These are phyloP conservation scores for Somion occarium DNA, from an alignment of 1,284 basidiomycete species.

Conservation along the genomic window DNA sequence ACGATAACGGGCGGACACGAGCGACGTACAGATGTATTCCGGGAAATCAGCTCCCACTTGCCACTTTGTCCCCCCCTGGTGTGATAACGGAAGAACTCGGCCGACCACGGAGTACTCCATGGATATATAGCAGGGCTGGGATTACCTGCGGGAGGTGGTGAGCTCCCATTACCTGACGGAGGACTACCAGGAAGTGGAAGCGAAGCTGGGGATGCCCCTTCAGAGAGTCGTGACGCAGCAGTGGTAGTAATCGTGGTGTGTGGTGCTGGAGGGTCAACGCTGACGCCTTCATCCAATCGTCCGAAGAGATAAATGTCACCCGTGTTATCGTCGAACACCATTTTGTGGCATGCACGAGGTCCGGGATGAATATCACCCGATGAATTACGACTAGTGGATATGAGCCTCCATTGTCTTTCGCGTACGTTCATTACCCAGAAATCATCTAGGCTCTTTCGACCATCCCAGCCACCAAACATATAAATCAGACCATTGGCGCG, in stretches of 20 bases:
- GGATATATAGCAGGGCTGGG: not conserved
- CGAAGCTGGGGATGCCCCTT: not conserved
- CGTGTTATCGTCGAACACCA: constrained; percentile 70
- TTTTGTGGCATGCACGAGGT: constrained; percentile 77
- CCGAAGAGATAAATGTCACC: constrained; percentile 73
- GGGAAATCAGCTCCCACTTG: constrained; percentile 63
- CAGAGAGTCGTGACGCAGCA: not conserved
- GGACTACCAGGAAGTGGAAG: not conserved
- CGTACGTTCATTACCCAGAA: constrained; percentile 74
- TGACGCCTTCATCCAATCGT: constrained; percentile 49
- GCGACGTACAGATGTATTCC: constrained; percentile 54
- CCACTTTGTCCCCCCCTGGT: constrained; percentile 54
- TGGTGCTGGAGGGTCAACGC: not conserved
- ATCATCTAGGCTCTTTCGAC: constrained; percentile 68
- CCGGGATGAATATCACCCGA: constrained; percentile 61
- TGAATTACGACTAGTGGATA: constrained; percentile 51
- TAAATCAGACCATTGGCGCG: constrained; percentile 60
- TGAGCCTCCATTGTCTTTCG: constrained; percentile 58
- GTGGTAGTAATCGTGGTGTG: not conserved
- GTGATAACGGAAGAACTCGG: constrained; percentile 71
- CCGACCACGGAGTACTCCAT: constrained; percentile 32
- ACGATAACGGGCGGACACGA: too few species aligned
- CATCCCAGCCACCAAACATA: constrained; percentile 80
- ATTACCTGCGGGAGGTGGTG: constrained; percentile 6
- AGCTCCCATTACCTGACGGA: not conserved